Percentiles rank a stretch among this genome's conserved stretches.
Conservation (phyloP, 208 protist genomes). For the Acanthamoeba sp. region DNA sequence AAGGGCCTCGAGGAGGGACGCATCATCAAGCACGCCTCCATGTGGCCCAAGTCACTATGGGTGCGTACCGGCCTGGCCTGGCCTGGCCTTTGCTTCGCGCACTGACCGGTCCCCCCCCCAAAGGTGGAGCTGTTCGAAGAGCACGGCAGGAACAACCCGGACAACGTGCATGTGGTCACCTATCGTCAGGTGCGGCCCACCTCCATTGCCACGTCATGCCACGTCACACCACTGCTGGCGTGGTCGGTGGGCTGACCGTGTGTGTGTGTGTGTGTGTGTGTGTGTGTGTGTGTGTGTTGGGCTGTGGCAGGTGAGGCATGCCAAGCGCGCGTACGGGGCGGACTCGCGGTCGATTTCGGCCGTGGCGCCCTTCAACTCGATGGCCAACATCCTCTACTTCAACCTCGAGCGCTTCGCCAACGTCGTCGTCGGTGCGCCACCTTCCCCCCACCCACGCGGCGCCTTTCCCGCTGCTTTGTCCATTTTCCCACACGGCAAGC, state of each 20-base stretch:
- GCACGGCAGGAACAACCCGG: constrained; percentile 33
- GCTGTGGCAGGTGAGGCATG: constrained; percentile 26
- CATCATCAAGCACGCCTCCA: constrained; percentile 41
- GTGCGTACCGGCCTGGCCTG: neutral
- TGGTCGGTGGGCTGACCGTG: neutral
- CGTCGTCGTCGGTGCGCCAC: constrained; percentile 32
- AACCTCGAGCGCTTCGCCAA: constrained; percentile 68
- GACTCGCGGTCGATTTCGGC: constrained; percentile 44
- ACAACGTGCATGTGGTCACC: constrained; percentile 65
- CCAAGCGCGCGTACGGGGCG: constrained; percentile 30
- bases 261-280: no score
- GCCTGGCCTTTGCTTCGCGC: neutral
- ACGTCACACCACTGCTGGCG: neutral
- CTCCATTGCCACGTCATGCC: neutral
- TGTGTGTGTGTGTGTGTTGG: no score
- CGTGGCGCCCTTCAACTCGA: constrained; percentile 55
- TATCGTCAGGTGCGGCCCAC: constrained; percentile 17
- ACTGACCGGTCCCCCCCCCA: neutral
- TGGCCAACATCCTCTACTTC: constrained; percentile 73
- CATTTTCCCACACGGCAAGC: neutral
- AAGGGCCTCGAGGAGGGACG: constrained; percentile 25
- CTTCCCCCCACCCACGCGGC: neutral
- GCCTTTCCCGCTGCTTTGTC: neutral
- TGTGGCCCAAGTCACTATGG: constrained; percentile 69
- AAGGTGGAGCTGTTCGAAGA: constrained; percentile 59